Percentiles rank a stretch among this genome's conserved stretches.
phyloP scores from a whole-genome alignment of 352 stramenopile genomes.

The Aphanomyces euteiches region DNA sequence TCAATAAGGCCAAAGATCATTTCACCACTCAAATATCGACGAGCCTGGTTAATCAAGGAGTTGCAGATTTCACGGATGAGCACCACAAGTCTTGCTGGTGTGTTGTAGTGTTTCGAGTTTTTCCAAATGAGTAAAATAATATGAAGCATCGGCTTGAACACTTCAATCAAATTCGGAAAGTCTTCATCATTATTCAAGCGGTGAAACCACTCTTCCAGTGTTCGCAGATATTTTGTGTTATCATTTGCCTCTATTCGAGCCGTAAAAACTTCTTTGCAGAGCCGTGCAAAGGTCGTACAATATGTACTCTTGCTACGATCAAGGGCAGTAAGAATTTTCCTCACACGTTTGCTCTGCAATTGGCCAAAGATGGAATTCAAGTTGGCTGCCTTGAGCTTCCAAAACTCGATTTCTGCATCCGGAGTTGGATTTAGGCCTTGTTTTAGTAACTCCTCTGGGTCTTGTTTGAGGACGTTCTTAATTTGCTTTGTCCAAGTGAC shows the following conservation, averaged over 20 bases:
- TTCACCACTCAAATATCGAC: conserved; percentile 91
- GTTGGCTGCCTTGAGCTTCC: conserved; percentile 95
- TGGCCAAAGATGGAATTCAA: conserved; percentile 95
- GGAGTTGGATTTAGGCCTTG: conserved; percentile 95
- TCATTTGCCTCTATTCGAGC: conserved; percentile 96
- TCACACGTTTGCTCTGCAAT: conserved; percentile 90
- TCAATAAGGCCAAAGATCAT: conserved; percentile 97
- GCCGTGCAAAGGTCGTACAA: conserved; percentile 92
- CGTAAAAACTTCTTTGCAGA: conserved; percentile 97
- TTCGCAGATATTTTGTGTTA: conserved; percentile 97
- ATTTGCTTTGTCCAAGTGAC: conserved; percentile 99
- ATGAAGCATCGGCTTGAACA: conserved; percentile 98
- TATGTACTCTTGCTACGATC: conserved; percentile 97
- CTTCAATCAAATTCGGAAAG: conserved; percentile 86
- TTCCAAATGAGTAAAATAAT: conserved; percentile 99
- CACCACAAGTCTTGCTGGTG: conserved; percentile 92
- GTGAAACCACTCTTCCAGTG: conserved; percentile 95
- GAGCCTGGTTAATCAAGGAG: conserved; percentile 91
- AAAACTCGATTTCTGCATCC: conserved; percentile 97
- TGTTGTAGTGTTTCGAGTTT: conserved; percentile 99
- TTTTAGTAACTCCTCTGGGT: conserved; percentile 95
- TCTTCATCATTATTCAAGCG: conserved; percentile 94
- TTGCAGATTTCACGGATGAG: conserved; percentile 98
- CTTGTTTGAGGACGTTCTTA: conserved; percentile 97
- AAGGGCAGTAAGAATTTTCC: conserved; percentile 91